Percentiles rank a stretch among this genome's conserved stretches.
These are phyloP conservation scores for Magnolia kwangsiensis DNA, from an alignment of 164 flowering plant species.

Conservation along the genomic window DNA sequence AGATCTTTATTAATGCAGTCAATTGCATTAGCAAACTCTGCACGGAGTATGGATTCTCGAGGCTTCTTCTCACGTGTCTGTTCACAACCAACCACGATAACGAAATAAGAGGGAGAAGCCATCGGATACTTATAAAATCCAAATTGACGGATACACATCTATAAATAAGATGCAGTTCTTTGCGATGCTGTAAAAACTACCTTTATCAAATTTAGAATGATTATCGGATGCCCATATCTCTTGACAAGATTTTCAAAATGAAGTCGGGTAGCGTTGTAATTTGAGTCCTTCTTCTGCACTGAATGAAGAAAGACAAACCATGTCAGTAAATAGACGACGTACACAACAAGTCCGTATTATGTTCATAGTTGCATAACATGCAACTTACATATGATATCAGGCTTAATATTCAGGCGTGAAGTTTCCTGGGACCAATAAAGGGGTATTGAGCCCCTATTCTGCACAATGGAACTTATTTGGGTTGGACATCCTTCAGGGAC, in stretches of 20 bases:
- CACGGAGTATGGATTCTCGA: constrained; percentile 86
- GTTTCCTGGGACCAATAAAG: constrained; percentile 99
- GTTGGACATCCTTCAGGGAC: constrained; percentile 50
- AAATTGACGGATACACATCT: neutral
- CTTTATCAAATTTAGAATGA: constrained; percentile 89
- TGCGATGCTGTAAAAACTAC: constrained; percentile 26
- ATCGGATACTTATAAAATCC: neutral
- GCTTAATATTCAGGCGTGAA: constrained; percentile 77
- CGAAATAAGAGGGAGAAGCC: neutral
- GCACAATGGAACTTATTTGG: constrained; percentile 85
- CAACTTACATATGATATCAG: constrained; percentile 77
- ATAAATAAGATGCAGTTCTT: neutral
- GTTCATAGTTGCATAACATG: neutral
- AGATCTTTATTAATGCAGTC: constrained; percentile 64
- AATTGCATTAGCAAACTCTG: constrained; percentile 88
- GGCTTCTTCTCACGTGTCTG: constrained; percentile 89
- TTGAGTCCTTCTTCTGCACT: constrained; percentile 79
- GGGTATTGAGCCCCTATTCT: constrained; percentile 93
- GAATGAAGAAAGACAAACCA: constrained; percentile 18
- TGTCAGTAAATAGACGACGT: constrained; percentile 6
- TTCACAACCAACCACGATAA: neutral
- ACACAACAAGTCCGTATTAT: neutral
- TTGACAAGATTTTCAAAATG: constrained; percentile 88
- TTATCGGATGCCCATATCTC: constrained; percentile 93
- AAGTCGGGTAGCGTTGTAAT: constrained; percentile 75